phyloP scores from a whole-genome alignment of 2,329 filamentous ascomycete genomes.

The Aspergillus transmontanensis region DNA sequence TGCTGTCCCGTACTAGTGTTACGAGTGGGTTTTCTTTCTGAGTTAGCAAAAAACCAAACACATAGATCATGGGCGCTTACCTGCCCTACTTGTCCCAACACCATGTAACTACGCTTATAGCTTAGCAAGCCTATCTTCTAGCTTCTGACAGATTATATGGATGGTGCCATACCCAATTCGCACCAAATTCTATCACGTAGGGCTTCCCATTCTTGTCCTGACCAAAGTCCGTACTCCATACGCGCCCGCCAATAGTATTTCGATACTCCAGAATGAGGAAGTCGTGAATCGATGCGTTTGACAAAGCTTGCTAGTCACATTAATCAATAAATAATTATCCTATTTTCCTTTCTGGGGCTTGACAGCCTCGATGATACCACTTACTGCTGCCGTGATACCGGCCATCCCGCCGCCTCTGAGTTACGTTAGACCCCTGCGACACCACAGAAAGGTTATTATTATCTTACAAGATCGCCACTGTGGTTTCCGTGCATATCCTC shows the following conservation, averaged over 20 bases:
- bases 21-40: slow-evolving; percentile 58
- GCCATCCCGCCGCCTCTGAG: slow-evolving; percentile 60
- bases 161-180: slow-evolving; percentile 60
- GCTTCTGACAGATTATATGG: too few species aligned
- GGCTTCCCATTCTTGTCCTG: slow-evolving; percentile 53
- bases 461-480: slow-evolving; percentile 37
- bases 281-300: slow-evolving; percentile 63
- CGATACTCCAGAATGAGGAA: slow-evolving; percentile 69
- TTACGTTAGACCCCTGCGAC: slow-evolving; percentile 2
- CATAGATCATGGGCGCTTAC: neutral
- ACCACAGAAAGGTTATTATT: neutral
- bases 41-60: neutral
- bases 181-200: slow-evolving; percentile 65
- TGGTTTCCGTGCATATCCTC: slow-evolving; percentile 32
- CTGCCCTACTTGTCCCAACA: slow-evolving; percentile 33
- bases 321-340: neutral
- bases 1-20: slow-evolving; percentile 38
- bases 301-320: slow-evolving; percentile 55
- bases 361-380: slow-evolving; percentile 12
- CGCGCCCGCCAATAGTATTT: slow-evolving; percentile 63
- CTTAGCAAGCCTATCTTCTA: neutral
- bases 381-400: slow-evolving; percentile 63
- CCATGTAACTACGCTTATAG: slow-evolving; percentile 42
- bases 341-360: neutral
- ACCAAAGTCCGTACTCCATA: slow-evolving; percentile 62